Conservation (phyloP, 371 early-diverging fungal species). For the Chytridium lagenaria region DNA sequence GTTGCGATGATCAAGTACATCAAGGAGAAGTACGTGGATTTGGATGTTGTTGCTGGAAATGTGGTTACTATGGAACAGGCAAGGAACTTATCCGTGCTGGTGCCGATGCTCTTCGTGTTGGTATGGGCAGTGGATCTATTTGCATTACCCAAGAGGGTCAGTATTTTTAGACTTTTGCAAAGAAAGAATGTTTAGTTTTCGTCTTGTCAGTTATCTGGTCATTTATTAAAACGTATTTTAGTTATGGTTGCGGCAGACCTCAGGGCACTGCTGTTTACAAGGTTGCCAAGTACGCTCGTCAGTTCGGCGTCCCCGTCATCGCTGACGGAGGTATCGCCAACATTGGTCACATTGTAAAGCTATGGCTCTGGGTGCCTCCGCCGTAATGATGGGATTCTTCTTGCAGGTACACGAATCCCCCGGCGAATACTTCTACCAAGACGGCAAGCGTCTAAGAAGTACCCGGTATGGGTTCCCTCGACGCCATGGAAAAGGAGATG, state of each 20-base stretch:
- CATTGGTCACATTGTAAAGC: constrained; percentile 97
- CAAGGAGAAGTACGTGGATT: constrained; percentile 73
- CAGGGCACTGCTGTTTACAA: constrained; percentile 97
- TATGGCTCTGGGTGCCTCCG: constrained; percentile 89
- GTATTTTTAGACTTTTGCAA: neutral
- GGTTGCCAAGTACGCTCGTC: constrained; percentile 89
- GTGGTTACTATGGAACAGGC: constrained; percentile 97
- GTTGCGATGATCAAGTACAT: constrained; percentile 93
- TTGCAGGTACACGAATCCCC: constrained; percentile 94
- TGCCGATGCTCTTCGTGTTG: constrained; percentile 93
- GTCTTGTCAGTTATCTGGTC: too few relatives aligned
- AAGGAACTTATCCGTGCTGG: constrained; percentile 90
- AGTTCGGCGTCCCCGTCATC: constrained; percentile 94
- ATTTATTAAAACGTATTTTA: constrained; percentile 24
- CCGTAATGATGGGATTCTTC: constrained; percentile 98
- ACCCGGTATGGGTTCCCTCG: constrained; percentile 98
- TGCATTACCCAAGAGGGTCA: constrained; percentile 93
- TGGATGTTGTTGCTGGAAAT: constrained; percentile 96
- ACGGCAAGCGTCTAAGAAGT: constrained; percentile 95
- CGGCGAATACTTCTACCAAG: constrained; percentile 97
- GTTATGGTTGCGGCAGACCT: constrained; percentile 98
- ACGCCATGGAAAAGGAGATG: constrained; percentile 87
- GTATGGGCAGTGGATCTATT: constrained; percentile 97
- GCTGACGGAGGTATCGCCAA: constrained; percentile 97
- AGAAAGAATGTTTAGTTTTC: too few relatives aligned